Conservation (phyloP, 1,284 basidiomycete genomes). For the Malassezia slooffiae region DNA sequence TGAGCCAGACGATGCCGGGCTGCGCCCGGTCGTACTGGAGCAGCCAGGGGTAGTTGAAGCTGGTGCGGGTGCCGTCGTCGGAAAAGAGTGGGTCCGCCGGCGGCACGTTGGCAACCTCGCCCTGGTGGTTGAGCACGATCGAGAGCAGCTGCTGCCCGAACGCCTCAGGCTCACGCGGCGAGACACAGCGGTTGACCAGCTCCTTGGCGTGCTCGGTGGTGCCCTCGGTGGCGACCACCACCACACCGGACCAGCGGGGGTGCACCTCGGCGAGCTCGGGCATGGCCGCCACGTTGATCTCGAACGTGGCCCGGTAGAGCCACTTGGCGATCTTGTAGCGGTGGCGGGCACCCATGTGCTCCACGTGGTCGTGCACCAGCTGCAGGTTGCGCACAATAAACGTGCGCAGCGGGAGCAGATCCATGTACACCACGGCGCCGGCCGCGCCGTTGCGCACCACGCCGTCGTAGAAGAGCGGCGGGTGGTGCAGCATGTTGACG, state of each 20-base stretch:
- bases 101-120: neutral
- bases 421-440: constrained; percentile 34
- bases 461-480: constrained; percentile 48
- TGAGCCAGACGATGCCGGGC: constrained; percentile 36
- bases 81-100: neutral
- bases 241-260: constrained; percentile 25
- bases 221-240: constrained; percentile 40
- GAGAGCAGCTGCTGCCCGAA: neutral
- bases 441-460: constrained; percentile 34
- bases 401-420: constrained; percentile 42
- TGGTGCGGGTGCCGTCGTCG: neutral
- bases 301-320: constrained; percentile 45
- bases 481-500: constrained; percentile 45
- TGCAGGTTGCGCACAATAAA: constrained; percentile 42
- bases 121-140: neutral
- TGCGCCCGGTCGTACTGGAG: constrained; percentile 29
- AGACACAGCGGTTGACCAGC: constrained; percentile 26
- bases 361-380: constrained; percentile 47
- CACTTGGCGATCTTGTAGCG: constrained; percentile 47
- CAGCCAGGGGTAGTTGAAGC: constrained; percentile 18
- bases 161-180: constrained; percentile 3
- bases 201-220: constrained; percentile 40
- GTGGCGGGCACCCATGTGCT: constrained; percentile 40
- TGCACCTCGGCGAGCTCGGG: constrained; percentile 12
- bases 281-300: constrained; percentile 29